phyloP scores from a whole-genome alignment of 495 filamentous ascomycete species.

The Penicillium dipodomyicola region DNA sequence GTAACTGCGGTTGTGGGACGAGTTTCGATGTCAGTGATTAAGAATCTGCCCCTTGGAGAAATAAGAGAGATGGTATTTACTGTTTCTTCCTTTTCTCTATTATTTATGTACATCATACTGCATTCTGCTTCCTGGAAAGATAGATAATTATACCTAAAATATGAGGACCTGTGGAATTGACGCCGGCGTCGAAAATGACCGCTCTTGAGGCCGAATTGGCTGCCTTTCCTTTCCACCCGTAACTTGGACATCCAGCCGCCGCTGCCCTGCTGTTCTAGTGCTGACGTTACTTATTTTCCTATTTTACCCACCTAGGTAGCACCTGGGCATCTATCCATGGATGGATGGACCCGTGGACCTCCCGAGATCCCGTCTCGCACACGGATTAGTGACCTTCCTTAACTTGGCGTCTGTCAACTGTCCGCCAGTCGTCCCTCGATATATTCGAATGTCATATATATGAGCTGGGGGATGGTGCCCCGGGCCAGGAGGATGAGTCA shows the following conservation, averaged over 20 bases:
- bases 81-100: background rate
- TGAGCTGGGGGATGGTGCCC: too few species aligned
- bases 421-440: too few species aligned
- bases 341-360: too few species aligned
- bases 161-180: conserved; percentile 25
- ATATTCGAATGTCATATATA: too few species aligned
- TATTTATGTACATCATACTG: conserved; percentile 24
- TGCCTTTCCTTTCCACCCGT: conserved; percentile 16
- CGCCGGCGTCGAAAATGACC: conserved; percentile 26
- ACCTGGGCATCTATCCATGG: too few species aligned
- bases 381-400: too few species aligned
- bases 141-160: conserved; percentile 33
- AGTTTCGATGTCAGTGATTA: conserved; percentile 88
- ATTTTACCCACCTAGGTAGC: too few species aligned
- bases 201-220: conserved; percentile 18
- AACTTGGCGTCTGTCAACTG: too few species aligned
- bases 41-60: conserved; percentile 8
- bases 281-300: too few species aligned
- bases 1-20: conserved; percentile 96
- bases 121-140: conserved; percentile 17
- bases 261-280: conserved; percentile 7
- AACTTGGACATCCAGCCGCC: conserved; percentile 10
- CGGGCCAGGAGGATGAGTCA: too few species aligned
- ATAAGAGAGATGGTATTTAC: conserved; percentile 9
- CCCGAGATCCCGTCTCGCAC: too few species aligned